A percentile compares a stretch with the other conserved stretches of the same genome.
Evolutionary conservation across 2,329 filamentous ascomycete species (phyloP).

Genomic region (Xylariaceae sp.): DNA sequence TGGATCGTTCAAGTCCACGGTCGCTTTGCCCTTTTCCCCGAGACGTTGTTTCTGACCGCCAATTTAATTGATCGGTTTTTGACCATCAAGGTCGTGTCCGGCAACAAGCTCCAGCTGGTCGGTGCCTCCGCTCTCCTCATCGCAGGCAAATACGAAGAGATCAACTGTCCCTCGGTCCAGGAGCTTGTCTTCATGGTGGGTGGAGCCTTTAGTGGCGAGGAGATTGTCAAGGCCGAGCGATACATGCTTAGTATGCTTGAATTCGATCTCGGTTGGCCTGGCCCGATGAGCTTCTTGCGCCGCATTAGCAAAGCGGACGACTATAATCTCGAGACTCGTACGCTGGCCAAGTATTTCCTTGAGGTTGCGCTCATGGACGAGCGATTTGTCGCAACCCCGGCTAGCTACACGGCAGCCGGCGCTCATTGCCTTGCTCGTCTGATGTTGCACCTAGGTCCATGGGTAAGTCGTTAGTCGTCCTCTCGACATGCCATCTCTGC

Average conservation of each 20-base stretch:
- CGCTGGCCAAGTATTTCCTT: conserved; percentile 94
- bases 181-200: conserved; percentile 99
- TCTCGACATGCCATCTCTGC: conserved; percentile 26
- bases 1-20: conserved; percentile 96
- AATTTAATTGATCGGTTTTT: conserved; percentile 98
- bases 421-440: conserved; percentile 87
- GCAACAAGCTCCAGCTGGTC: conserved; percentile 91
- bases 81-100: conserved; percentile 87
- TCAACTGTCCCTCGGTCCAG: conserved; percentile 89
- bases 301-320: conserved; percentile 98
- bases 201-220: conserved; percentile 77
- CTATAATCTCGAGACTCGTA: conserved; percentile 92
- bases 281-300: conserved; percentile 95
- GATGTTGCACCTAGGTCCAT: conserved; percentile 85
- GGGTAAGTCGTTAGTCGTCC: conserved; percentile 58
- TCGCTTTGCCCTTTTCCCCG: conserved; percentile 83
- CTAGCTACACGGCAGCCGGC: conserved; percentile 85
- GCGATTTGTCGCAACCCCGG: conserved; percentile 84
- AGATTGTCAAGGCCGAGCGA: conserved; percentile 93
- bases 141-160: conserved; percentile 97
- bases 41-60: conserved; percentile 89
- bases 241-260: conserved; percentile 97
- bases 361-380: conserved; percentile 98
- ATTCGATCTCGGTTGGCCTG: conserved; percentile 96
- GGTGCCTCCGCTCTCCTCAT: conserved; percentile 94